These are phyloP conservation scores for Kwoniella mangroviensis DNA, from an alignment of 768 basidiomycete species.

Conservation along the genomic window DNA sequence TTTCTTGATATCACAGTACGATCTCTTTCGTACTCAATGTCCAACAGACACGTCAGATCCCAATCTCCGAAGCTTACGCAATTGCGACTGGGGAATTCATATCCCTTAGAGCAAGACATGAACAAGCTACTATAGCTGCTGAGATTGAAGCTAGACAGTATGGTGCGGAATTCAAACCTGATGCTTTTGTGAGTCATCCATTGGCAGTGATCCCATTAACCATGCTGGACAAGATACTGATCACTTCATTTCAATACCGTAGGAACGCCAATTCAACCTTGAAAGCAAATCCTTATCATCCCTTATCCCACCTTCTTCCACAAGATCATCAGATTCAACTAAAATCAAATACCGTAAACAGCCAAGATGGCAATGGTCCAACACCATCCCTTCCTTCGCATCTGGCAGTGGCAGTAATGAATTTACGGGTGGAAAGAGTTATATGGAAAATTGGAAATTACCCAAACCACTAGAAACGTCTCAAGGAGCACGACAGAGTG, in stretches of 20 bases:
- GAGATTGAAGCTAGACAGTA: conserved; percentile 76
- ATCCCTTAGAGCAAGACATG: conserved; percentile 79
- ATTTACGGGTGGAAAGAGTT: conserved; percentile 36
- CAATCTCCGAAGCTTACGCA: conserved; percentile 79
- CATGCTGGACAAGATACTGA: neutral
- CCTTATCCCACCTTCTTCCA: conserved; percentile 23
- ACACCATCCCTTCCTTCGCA: conserved; percentile 12
- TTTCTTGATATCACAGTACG: conserved; percentile 62
- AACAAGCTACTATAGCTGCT: conserved; percentile 76
- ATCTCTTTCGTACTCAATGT: conserved; percentile 81
- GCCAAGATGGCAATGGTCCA: conserved; percentile 33
- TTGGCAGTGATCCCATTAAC: no score
- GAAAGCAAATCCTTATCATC: conserved; percentile 37
- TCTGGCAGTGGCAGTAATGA: conserved; percentile 5
- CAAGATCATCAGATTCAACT: conserved; percentile 12
- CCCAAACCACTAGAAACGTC: conserved; percentile 27
- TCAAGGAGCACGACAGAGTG: conserved; percentile 6
- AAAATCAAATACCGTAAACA: conserved; percentile 22
- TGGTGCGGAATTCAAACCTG: conserved; percentile 62
- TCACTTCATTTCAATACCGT: neutral
- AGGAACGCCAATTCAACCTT: conserved; percentile 49
- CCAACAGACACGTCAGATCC: conserved; percentile 66
- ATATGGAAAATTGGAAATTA: conserved; percentile 41
- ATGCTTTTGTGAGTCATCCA: conserved; percentile 38
- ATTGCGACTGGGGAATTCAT: conserved; percentile 83